These are phyloP conservation scores for Pestalotiopsis sp. DNA, from an alignment of 2,329 filamentous ascomycete species.

Conservation along the genomic window DNA sequence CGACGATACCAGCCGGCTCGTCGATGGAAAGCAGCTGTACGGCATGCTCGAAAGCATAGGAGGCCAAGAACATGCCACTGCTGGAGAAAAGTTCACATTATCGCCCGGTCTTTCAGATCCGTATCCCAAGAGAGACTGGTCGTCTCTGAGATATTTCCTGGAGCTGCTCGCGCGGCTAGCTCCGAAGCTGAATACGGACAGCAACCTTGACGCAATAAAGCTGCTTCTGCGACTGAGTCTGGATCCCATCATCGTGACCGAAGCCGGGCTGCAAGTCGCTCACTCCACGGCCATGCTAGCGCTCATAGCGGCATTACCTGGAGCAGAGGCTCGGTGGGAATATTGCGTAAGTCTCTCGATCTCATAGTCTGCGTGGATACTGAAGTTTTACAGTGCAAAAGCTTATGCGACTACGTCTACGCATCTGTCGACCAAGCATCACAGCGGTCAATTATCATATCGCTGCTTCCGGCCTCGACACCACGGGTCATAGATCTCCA, in stretches of 20 bases:
- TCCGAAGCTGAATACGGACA: slow-evolving; percentile 32
- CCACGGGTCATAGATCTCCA: slow-evolving; percentile 60
- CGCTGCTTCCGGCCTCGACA: slow-evolving; percentile 58
- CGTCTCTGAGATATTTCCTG: slow-evolving; percentile 45
- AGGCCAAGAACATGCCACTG: slow-evolving; percentile 49
- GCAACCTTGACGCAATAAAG: slow-evolving; percentile 43
- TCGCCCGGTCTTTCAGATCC: slow-evolving; percentile 28
- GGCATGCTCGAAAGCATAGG: slow-evolving; percentile 62
- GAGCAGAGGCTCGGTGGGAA: slow-evolving; percentile 37
- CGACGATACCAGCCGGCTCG: slow-evolving; percentile 44
- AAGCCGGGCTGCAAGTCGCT: slow-evolving; percentile 23
- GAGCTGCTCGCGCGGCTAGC: slow-evolving; percentile 42
- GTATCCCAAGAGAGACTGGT: slow-evolving; percentile 47
- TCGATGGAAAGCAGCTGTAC: slow-evolving; percentile 49
- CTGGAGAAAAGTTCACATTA: slow-evolving; percentile 24
- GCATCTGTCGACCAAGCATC: slow-evolving; percentile 47
- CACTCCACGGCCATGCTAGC: slow-evolving; percentile 39
- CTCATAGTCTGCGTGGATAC: not conserved
- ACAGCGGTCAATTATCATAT: slow-evolving; percentile 60
- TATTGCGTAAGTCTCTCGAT: slow-evolving; percentile 40
- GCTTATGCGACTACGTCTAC: slow-evolving; percentile 50
- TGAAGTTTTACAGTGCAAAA: slow-evolving; percentile 45
- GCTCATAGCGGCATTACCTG: slow-evolving; percentile 45
- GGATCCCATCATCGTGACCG: slow-evolving; percentile 47
- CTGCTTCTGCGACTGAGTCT: slow-evolving; percentile 58